Evolutionary conservation across 2,329 filamentous ascomycete species (phyloP).

Genomic region (Cytospora leucostoma): DNA sequence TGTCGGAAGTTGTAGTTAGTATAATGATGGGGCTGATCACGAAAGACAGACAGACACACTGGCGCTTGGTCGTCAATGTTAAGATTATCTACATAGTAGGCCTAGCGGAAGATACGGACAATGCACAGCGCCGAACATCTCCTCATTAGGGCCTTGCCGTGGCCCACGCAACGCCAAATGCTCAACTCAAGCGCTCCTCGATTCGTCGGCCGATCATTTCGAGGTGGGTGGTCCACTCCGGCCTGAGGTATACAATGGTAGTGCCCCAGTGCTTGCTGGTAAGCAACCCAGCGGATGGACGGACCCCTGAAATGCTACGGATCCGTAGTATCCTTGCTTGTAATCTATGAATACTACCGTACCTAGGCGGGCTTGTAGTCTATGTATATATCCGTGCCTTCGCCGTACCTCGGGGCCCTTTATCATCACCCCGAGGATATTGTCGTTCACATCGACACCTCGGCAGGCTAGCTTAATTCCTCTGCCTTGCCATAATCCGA

Average conservation of each 20-base stretch:
- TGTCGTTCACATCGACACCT: background rate
- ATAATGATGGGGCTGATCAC: slow-evolving; percentile 7
- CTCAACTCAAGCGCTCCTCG: background rate
- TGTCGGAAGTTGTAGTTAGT: background rate
- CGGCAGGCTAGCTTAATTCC: background rate
- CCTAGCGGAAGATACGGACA: slow-evolving; percentile 14
- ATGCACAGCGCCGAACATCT: slow-evolving; percentile 3
- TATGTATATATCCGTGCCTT: too few relatives aligned
- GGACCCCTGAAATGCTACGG: background rate
- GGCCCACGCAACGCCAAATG: background rate
- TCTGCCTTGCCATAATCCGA: too few relatives aligned
- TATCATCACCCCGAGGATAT: background rate
- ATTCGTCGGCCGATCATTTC: background rate
- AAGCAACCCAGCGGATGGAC: background rate
- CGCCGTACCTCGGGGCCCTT: background rate
- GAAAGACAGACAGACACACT: slow-evolving; percentile 6
- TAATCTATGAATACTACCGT: background rate
- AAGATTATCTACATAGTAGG: slow-evolving; percentile 9
- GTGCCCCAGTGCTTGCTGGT: background rate
- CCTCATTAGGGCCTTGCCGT: background rate
- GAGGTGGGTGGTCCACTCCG: background rate
- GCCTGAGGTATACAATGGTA: background rate
- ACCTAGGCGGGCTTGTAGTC: background rate
- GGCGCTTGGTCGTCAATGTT: slow-evolving; percentile 2
- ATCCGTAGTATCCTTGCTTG: background rate